Percentiles rank a stretch among this genome's conserved stretches.
Conservation (phyloP, 2,329 filamentous ascomycete species). For the Penicillium rolfsii region DNA sequence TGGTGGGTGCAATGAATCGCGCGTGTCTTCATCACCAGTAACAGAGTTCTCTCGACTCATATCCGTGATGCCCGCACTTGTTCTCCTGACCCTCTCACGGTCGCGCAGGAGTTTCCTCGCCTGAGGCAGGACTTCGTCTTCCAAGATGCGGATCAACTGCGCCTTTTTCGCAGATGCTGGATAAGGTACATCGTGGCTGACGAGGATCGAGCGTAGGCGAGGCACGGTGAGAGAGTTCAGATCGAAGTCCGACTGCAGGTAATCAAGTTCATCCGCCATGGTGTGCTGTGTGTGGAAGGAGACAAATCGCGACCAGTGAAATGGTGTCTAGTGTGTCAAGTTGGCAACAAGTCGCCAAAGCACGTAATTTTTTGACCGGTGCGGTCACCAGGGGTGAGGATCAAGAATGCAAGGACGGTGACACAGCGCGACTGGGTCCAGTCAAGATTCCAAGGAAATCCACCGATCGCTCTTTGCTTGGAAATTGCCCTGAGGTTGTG, state of each 20-base stretch:
- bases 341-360: not conserved
- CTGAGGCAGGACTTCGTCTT: constrained; percentile 75
- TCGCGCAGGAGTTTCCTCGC: constrained; percentile 75
- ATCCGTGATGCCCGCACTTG: constrained; percentile 79
- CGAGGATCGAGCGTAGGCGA: constrained; percentile 84
- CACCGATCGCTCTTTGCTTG: constrained; percentile 27
- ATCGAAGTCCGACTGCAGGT: constrained; percentile 86
- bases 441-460: constrained; percentile 14
- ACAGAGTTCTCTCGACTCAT: constrained; percentile 67
- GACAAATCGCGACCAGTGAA: not conserved
- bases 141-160: constrained; percentile 83
- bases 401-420: constrained; percentile 10
- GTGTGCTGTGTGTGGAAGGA: constrained; percentile 13
- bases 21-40: constrained; percentile 63
- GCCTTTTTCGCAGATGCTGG: constrained; percentile 89
- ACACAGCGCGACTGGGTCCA: constrained; percentile 10
- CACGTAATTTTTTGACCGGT: not conserved
- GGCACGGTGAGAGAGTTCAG: constrained; percentile 81
- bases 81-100: constrained; percentile 78
- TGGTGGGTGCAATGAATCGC: constrained; percentile 51
- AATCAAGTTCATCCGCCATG: constrained; percentile 69
- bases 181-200: constrained; percentile 84
- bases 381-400: not conserved
- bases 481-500: constrained; percentile 18
- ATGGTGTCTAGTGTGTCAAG: not conserved